Base-by-base conservation (phyloP, 805 yeast genomes). In the Starmerella bombi region DNA sequence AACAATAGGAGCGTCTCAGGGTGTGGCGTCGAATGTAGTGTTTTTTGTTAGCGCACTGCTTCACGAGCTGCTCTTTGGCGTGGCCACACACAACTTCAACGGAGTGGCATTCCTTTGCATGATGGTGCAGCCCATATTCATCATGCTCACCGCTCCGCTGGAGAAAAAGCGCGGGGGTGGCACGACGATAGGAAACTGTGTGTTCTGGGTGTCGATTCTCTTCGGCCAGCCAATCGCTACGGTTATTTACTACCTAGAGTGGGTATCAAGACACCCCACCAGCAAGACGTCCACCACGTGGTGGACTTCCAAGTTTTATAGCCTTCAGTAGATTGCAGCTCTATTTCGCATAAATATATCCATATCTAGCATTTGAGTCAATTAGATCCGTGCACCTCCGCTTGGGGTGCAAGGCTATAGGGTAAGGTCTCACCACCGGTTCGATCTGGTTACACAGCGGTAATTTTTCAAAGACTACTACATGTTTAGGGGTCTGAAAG, bases 171-270 rank as follows among this genome's bases (percentile, higher is more conserved):
- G 66, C 12, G 66, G 65, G 15, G 58, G 59, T 4, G 66, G 63
- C 23, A 60, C 65, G 9, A 55, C 60, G 3, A 49, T 66, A 18
- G 72, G 72, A 5, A 67, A 67, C 46, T 63, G 69, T 40, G 58
- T 68, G 4, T 65, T 68, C 41, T 67, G 72, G 72, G 48, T 64
- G 34, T 57, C 65, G 36, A 66, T 68, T 36, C 50, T 67, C 43
- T 54, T 67, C 20, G 72, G 72, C 7, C 70, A 65, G 49, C 72
- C 72, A 4, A 52, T 63, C 2, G 68, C 66, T 29, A 60, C 64
- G 15, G 54, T 67, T 34, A 56, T 68, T 34, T 67, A 68, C 46
- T 67, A 61, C 49, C 57, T 65, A 27, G 61, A 69, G 15, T 67
- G 72, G 71, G 46, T 45, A 22, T 34, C 40, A n/a, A 28, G 38